Conservation (phyloP, 2,329 filamentous ascomycete species). For the Pestalotiopsis sp. region DNA sequence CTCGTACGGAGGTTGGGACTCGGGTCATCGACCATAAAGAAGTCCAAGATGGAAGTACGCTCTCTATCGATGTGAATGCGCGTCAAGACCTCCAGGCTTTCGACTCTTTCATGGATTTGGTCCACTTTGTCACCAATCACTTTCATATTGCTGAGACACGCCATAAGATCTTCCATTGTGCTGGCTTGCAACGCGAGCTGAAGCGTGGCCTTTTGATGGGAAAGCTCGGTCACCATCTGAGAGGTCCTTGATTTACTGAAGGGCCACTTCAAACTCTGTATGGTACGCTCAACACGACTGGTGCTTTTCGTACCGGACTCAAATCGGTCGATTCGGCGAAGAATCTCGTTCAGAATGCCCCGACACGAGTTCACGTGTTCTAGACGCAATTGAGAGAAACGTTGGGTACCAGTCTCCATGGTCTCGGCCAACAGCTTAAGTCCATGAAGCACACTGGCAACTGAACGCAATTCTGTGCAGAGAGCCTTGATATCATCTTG, state of each 20-base stretch:
- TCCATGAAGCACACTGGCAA: not conserved
- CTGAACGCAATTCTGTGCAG: not conserved
- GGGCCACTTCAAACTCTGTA: not conserved
- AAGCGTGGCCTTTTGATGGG: not conserved
- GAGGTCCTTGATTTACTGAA: not conserved
- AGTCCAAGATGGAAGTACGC: not conserved
- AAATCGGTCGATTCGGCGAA: not conserved
- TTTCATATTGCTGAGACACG: not conserved
- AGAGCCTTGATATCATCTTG: not conserved
- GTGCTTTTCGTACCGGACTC: not conserved
- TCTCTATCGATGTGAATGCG: not conserved
- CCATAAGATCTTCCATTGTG: not conserved
- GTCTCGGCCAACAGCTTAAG: not conserved
- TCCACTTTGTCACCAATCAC: not conserved
- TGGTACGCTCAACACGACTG: not conserved
- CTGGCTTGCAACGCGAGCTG: not conserved
- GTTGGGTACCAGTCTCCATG: not conserved
- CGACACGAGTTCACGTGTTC: not conserved
- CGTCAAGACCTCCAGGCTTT: not conserved
- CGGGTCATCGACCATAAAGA: not conserved
- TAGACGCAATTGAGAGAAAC: not conserved
- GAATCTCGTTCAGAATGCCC: not conserved
- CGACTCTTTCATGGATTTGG: not conserved
- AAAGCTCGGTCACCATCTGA: not conserved
- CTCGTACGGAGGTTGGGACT: not conserved